phyloP scores from a whole-genome alignment of 257 asterid genomes.

The Gynochthodes officinalis region DNA sequence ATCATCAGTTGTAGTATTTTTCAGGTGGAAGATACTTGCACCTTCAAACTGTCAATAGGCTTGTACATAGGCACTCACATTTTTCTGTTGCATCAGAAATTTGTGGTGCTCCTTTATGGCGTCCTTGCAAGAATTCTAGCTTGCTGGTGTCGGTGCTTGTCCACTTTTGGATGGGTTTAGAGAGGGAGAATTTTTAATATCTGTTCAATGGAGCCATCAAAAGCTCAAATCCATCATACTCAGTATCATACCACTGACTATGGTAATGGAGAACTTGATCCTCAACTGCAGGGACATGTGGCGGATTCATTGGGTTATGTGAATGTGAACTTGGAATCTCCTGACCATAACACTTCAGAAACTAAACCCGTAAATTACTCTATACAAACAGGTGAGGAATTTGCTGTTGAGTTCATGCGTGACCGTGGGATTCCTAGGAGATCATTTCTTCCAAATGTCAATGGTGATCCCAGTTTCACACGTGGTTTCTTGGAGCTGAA shows the following conservation, averaged over 20 bases:
- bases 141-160: constrained; percentile 32
- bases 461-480: constrained; percentile 53
- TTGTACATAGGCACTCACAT: constrained; percentile 29
- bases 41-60: too few relatives aligned
- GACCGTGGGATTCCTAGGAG: constrained; percentile 63
- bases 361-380: constrained; percentile 79
- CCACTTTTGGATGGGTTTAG: constrained; percentile 24
- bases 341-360: constrained; percentile 42
- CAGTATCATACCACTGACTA: constrained; percentile 37
- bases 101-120: constrained; percentile 38
- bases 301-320: constrained; percentile 35
- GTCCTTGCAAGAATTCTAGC: constrained; percentile 27
- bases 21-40: constrained; percentile 26
- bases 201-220: constrained; percentile 55
- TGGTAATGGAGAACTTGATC: constrained; percentile 38
- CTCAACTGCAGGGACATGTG: constrained; percentile 43
- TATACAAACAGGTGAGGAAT: constrained; percentile 96
- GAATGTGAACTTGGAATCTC: constrained; percentile 33
- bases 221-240: constrained; percentile 29
- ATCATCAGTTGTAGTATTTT: not conserved
- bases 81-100: constrained; percentile 29
- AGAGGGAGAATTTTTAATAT: constrained; percentile 18
- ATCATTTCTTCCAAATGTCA: constrained; percentile 42
- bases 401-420: constrained; percentile 85
- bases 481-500: constrained; percentile 63